Evolutionary conservation across 164 flowering plant genomes (phyloP).

Genomic region (Santalum album): DNA sequence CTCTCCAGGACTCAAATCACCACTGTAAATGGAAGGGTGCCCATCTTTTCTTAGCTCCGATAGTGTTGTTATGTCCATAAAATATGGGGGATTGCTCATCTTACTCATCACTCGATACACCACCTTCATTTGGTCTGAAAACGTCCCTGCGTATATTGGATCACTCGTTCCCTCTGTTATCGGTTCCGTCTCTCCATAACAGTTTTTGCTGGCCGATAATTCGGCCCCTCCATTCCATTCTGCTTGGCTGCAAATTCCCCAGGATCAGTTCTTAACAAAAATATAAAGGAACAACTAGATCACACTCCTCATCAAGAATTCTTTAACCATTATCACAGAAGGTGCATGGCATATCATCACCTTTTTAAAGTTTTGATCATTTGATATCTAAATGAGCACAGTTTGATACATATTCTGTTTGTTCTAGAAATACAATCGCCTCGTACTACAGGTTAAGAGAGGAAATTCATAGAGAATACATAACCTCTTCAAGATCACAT

Average conservation of each 20-base stretch:
- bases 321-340: too few relatives aligned
- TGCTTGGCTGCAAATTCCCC: constrained; percentile 40
- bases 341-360: too few relatives aligned
- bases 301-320: not conserved
- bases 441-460: too few relatives aligned
- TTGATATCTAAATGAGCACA: too few relatives aligned
- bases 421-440: too few relatives aligned
- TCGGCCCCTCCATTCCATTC: constrained; percentile 50
- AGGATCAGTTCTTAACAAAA: not conserved
- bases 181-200: constrained; percentile 76
- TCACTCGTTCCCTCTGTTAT: constrained; percentile 20
- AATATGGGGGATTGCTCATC: constrained; percentile 45
- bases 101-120: constrained; percentile 37
- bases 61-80: constrained; percentile 72
- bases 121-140: constrained; percentile 65
- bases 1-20: constrained; percentile 55
- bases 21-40: constrained; percentile 85
- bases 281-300: not conserved
- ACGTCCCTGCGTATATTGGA: constrained; percentile 30
- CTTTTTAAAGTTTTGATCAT: too few relatives aligned
- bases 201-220: constrained; percentile 37
- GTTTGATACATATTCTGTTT: too few relatives aligned
- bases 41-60: constrained; percentile 80
- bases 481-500: too few relatives aligned
- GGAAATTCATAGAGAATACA: too few relatives aligned